These are phyloP conservation scores for Seminavis robusta DNA, from an alignment of 108 stramenopile species.

Conservation along the genomic window DNA sequence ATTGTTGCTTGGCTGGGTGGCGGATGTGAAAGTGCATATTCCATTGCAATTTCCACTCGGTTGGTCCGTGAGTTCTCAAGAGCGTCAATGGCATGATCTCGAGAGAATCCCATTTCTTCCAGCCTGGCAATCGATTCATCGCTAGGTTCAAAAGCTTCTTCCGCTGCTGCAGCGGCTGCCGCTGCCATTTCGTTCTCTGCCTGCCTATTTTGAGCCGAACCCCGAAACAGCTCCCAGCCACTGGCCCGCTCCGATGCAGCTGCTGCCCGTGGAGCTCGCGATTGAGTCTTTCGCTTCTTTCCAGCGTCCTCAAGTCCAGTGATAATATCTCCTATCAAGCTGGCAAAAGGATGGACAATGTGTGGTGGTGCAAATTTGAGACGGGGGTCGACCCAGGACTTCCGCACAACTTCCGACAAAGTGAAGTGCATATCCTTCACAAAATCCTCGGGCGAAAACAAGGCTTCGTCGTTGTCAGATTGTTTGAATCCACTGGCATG, in stretches of 20 bases:
- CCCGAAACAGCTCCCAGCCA: slow-evolving; percentile 11
- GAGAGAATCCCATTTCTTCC: slow-evolving; percentile 87
- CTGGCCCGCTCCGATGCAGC: slow-evolving; percentile 2
- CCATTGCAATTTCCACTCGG: slow-evolving; percentile 84
- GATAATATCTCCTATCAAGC: slow-evolving; percentile 54
- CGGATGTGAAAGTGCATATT: slow-evolving; percentile 82
- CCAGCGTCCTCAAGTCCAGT: slow-evolving; percentile 56
- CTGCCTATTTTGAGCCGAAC: slow-evolving; percentile 2
- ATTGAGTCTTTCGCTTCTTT: slow-evolving; percentile 16
- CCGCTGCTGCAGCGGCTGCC: slow-evolving; percentile 13
- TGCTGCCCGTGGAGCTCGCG: background rate
- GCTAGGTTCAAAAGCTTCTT: slow-evolving; percentile 63
- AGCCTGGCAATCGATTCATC: slow-evolving; percentile 73
- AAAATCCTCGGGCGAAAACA: slow-evolving; percentile 30
- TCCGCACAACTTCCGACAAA: slow-evolving; percentile 39
- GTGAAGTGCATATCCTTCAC: slow-evolving; percentile 38
- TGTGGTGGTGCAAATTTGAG: slow-evolving; percentile 51
- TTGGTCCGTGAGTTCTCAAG: slow-evolving; percentile 68
- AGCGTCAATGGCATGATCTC: slow-evolving; percentile 83
- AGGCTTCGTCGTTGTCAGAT: slow-evolving; percentile 4
- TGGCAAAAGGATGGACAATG: slow-evolving; percentile 54
- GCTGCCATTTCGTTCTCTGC: background rate
- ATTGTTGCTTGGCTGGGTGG: slow-evolving; percentile 37
- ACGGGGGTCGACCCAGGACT: slow-evolving; percentile 55
- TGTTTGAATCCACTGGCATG: slow-evolving; percentile 8